Evolutionary conservation across 345 rosid genomes (phyloP).

Genomic region (Chamaenerion angustifolium): DNA sequence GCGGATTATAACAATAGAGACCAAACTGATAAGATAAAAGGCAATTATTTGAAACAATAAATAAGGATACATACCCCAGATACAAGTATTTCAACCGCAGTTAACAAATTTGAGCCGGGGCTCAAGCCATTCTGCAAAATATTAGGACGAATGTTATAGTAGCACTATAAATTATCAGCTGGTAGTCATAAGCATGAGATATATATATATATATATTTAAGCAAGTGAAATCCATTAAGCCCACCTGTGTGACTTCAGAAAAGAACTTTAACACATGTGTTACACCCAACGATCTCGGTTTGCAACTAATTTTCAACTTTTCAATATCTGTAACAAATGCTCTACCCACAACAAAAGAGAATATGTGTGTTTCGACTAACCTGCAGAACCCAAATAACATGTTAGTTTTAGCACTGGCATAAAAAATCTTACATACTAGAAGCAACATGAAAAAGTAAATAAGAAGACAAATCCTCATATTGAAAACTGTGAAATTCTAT

Average conservation of each 20-base stretch:
- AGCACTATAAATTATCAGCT: slow-evolving; percentile 1
- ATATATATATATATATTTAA: neutral
- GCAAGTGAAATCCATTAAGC: slow-evolving; percentile 10
- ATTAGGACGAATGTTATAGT: slow-evolving; percentile 3
- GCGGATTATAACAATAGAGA: too few relatives aligned
- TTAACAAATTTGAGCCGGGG: slow-evolving; percentile 88
- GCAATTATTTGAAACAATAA: too few relatives aligned
- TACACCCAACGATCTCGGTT: slow-evolving; percentile 73
- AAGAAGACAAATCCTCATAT: too few relatives aligned
- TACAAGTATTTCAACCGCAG: slow-evolving; percentile 80
- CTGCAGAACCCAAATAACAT: slow-evolving; percentile 24
- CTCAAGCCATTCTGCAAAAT: slow-evolving; percentile 63
- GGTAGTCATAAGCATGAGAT: too few relatives aligned
- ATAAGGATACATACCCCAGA: slow-evolving; percentile 48
- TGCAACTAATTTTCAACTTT: slow-evolving; percentile 90
- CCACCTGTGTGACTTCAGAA: slow-evolving; percentile 72
- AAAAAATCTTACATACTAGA: too few relatives aligned
- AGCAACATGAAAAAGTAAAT: too few relatives aligned
- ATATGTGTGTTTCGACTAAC: slow-evolving; percentile 98
- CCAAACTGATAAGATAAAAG: too few relatives aligned
- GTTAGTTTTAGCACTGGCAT: too few relatives aligned
- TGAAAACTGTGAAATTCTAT: too few relatives aligned
- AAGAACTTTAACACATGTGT: slow-evolving; percentile 52
- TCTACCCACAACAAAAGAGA: slow-evolving; percentile 98
- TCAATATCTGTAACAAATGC: slow-evolving; percentile 97